Evolutionary conservation across 176 grass and related monocot genomes (phyloP), one percentile per base, ranked within the genome.

Genomic region (Triticum monococcum): DNA sequence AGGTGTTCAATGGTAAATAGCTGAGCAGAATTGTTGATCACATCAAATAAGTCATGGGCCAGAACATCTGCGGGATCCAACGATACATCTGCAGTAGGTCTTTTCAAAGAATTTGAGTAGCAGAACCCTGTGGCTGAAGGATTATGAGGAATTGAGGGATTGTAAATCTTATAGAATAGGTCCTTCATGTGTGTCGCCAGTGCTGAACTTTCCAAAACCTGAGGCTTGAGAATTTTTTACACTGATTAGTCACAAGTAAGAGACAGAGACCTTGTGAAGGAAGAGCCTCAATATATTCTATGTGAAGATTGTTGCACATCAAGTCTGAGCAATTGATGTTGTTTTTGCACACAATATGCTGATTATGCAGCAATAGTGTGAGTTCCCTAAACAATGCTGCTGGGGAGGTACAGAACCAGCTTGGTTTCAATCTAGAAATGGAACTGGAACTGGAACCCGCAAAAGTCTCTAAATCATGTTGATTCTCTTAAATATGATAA

Each of bases 111-210:
- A 81, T 85, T 73, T 37, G 81, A 59, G 79, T 76, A 82, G 71
- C 62, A 23, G 83, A 69, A 68, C 17, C 73, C 76, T 62, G 80
- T 65, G 12, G 46, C 84, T 87, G 70, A 91, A 85, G 87, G 64
- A 64, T 28, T 57, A 74, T 43, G 59, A 81, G 67, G 36, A 43
- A 52, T 72, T 9, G 56, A 86, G 56, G 70, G 52, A 80, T 81
- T 41, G 60, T 82, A 88, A 80, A 79, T 62, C 56, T 76, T 68
- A 87, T 82, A 85, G 65, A 97, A 93, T 48, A 90, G 80, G 13
- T 90, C 92, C 77, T 88, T 92, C 67, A 97, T 85, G 37, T 89
- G 85, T 87, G 82, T 20, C 76, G 87, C 94, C 35, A 92, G 79
- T 46, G 60, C 57, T 72, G 70, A 82, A 88, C 89, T 86, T 80